Base-by-base conservation (phyloP, 257 asterid genomes). In the Agastache rugosa region DNA sequence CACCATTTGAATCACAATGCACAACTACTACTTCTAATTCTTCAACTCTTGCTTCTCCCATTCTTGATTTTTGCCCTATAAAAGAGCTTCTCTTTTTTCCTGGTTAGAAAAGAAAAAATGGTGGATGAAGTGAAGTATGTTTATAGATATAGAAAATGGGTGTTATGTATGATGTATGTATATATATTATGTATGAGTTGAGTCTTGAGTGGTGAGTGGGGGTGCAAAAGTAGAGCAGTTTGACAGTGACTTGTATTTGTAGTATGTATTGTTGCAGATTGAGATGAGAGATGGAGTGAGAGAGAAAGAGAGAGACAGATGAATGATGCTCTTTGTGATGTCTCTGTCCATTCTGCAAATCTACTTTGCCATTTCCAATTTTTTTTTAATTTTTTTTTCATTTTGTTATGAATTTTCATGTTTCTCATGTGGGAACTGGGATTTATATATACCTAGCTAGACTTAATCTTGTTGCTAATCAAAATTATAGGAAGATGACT, bases 311-410 rank as follows among this genome's bases (percentile, higher is more conserved):
- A 11, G 77, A 73, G 78, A 75, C 74, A 25, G 14, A 71, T 55
- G 68, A 29, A 54, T 75, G 78, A 56, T 67, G 71, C 45, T 55
- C 8, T 14, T 55, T 75, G 74, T 75, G 63, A 74, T 29, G 74
- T 75, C 79, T 67, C 54, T 75, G 62, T 75, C 79, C 61, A 42
- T 29, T 29, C 79, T 66, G 69, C 69, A 5, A 4, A 54, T 39
- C 54, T 74, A 5, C 74, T 66, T 75, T 66, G 53, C 74, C 67
- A 74, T 64, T 63, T 25, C 35, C 22, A 35, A 10, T 16, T 41
- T 60, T 17, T 44, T 44, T 23, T 5, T 23, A 4, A 39, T 55
- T 56, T 23, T 27, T 39, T 71, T 31, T 8, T 34, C 19, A 6
- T 15, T 47, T 47, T 15, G 3, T 44, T 44, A 44, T 5, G 8